A percentile compares a stretch with the other conserved stretches of the same genome.
Conservation (phyloP, 2,329 filamentous ascomycete genomes). For the Trichoderma koningiopsis region DNA sequence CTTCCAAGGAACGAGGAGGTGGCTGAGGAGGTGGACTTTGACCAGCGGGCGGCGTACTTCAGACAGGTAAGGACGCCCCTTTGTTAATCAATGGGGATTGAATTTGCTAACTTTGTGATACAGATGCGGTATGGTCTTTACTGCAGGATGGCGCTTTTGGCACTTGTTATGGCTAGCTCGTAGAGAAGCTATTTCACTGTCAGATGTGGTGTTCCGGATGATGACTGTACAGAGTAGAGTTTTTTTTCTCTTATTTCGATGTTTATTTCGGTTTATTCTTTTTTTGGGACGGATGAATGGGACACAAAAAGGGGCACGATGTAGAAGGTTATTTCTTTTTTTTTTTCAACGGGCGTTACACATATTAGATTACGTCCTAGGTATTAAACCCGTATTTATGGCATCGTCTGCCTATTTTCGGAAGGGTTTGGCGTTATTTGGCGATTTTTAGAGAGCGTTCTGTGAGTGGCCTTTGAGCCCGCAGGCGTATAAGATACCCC, state of each 20-base stretch:
- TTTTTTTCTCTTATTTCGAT: slow-evolving; percentile 6
- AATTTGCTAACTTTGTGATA: slow-evolving; percentile 44
- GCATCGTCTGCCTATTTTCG: slow-evolving; percentile 10
- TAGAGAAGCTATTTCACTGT: slow-evolving; percentile 29
- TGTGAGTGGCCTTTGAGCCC: slow-evolving; percentile 32
- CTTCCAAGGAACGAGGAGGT: slow-evolving; percentile 93
- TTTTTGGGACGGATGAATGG: slow-evolving; percentile 1
- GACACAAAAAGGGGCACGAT: slow-evolving; percentile 12
- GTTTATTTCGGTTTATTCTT: background rate
- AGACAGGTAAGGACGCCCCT: slow-evolving; percentile 74
- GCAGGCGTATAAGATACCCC: slow-evolving; percentile 28
- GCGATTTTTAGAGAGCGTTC: slow-evolving; percentile 24
- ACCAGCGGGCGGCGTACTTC: slow-evolving; percentile 96
- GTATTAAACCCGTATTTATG: slow-evolving; percentile 25
- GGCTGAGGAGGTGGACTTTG: slow-evolving; percentile 94
- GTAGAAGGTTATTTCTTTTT: slow-evolving; percentile 17
- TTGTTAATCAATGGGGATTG: background rate
- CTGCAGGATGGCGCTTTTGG: slow-evolving; percentile 95
- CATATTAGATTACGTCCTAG: slow-evolving; percentile 24
- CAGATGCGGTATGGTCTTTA: slow-evolving; percentile 98
- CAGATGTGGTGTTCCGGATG: slow-evolving; percentile 5
- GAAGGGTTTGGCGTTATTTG: slow-evolving; percentile 19
- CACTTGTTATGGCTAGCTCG: slow-evolving; percentile 72
- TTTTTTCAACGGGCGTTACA: slow-evolving; percentile 8
- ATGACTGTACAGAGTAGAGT: slow-evolving; percentile 20